Conservation (phyloP, 345 rosid species). For the Gossypium anomalum region DNA sequence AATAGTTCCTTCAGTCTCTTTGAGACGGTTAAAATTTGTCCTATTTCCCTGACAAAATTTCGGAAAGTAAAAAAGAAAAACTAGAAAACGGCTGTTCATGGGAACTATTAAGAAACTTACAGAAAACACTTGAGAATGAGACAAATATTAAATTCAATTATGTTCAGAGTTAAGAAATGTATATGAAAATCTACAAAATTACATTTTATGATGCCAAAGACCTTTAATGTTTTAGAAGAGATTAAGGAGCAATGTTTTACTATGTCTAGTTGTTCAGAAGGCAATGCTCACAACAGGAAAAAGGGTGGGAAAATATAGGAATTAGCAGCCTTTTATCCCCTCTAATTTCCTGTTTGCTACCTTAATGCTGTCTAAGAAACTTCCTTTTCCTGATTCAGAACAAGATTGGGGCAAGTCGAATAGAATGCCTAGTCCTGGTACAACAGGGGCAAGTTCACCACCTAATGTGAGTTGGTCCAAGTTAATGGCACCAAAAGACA, state of each 20-base stretch:
- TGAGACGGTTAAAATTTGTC: conserved; percentile 46
- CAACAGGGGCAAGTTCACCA: background rate
- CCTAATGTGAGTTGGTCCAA: background rate
- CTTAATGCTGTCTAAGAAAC: conserved; percentile 3
- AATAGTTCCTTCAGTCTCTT: conserved; percentile 42
- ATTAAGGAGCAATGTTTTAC: background rate
- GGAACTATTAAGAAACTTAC: background rate
- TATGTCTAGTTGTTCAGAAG: background rate
- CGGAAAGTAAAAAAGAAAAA: background rate
- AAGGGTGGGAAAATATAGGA: background rate
- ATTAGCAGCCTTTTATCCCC: background rate
- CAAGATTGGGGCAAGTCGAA: background rate
- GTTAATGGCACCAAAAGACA: background rate
- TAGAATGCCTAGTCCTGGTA: background rate
- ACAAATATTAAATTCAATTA: background rate
- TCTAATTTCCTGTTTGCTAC: conserved; percentile 1
- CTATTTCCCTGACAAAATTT: conserved; percentile 56
- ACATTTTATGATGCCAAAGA: background rate
- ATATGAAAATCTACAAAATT: background rate
- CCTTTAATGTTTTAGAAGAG: background rate
- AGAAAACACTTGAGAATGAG: background rate
- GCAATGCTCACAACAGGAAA: background rate
- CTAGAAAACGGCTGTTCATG: background rate
- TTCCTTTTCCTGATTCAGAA: background rate
- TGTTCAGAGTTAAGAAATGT: background rate